These are phyloP conservation scores for Kandelia obovata DNA, from an alignment of 345 rosid genomes.

Conservation along the genomic window DNA sequence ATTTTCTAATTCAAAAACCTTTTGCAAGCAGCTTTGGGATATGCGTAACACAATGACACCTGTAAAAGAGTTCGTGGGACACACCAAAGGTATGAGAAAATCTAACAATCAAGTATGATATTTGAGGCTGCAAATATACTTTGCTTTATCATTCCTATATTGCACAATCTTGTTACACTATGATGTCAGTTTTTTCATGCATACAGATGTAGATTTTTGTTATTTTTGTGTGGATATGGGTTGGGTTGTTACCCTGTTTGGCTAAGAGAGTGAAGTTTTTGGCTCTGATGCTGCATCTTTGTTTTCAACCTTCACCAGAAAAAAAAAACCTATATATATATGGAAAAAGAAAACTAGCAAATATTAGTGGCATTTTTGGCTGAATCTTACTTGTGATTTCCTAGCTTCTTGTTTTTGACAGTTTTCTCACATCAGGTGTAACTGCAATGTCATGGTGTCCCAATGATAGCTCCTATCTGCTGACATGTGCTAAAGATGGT, in stretches of 20 bases:
- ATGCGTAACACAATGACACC: slow-evolving; percentile 92
- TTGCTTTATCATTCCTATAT: no score
- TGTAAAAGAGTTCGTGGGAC: slow-evolving; percentile 83
- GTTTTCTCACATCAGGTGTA: slow-evolving; percentile 55
- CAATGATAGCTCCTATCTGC: slow-evolving; percentile 83
- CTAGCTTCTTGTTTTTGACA: background rate
- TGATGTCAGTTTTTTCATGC: background rate
- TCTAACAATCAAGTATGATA: background rate
- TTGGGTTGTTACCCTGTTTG: no score
- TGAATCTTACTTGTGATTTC: background rate
- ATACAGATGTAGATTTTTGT: background rate
- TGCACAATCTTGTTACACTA: no score
- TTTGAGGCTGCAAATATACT: background rate
- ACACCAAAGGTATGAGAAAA: slow-evolving; percentile 72
- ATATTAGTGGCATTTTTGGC: no score
- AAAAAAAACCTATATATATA: no score
- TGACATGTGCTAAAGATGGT: slow-evolving; percentile 96
- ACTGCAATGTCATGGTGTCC: slow-evolving; percentile 99
- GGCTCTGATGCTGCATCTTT: no score
- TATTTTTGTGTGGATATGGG: no score
- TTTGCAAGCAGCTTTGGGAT: slow-evolving; percentile 86
- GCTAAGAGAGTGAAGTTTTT: no score
- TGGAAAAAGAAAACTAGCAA: no score
- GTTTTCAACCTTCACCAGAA: no score
- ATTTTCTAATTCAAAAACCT: slow-evolving; percentile 6